A percentile compares a stretch with the other conserved stretches of the same genome.
phyloP scores from a whole-genome alignment of 805 yeast genomes.

The Candida peoriensis region DNA sequence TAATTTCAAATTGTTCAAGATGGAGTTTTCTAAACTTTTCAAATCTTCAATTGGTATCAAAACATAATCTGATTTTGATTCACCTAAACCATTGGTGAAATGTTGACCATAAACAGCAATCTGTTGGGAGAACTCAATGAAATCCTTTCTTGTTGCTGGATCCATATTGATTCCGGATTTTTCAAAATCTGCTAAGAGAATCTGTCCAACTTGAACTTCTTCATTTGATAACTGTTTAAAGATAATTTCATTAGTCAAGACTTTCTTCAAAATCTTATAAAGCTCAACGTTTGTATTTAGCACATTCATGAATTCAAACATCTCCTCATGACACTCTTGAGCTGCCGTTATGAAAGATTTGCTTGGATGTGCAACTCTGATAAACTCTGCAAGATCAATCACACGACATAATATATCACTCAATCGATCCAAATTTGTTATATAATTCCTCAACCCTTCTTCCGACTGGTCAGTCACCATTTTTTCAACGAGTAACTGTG shows the following conservation, averaged over 20 bases:
- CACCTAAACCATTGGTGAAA: conserved; percentile 37
- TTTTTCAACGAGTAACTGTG: conserved; percentile 54
- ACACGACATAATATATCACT: conserved; percentile 89
- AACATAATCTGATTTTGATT: conserved; percentile 14
- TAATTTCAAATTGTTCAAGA: conserved; percentile 26
- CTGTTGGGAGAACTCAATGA: conserved; percentile 73
- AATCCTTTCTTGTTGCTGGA: conserved; percentile 55
- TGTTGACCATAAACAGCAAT: conserved; percentile 80
- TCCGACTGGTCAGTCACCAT: conserved; percentile 44
- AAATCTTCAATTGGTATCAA: conserved; percentile 18
- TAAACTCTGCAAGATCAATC: conserved; percentile 89
- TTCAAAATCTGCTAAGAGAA: conserved; percentile 78
- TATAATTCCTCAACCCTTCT: conserved; percentile 43
- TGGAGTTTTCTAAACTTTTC: conserved; percentile 17
- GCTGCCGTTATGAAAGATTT: conserved; percentile 69
- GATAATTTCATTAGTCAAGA: conserved; percentile 36
- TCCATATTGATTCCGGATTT: conserved; percentile 85
- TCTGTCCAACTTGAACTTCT: conserved; percentile 76
- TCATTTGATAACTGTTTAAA: conserved; percentile 49
- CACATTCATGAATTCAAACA: conserved; percentile 92
- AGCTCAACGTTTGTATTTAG: conserved; percentile 79
- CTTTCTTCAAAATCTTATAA: conserved; percentile 52
- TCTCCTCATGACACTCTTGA: conserved; percentile 76
- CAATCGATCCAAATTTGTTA: conserved; percentile 70
- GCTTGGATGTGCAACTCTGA: conserved; percentile 84